Conservation (phyloP, 805 yeast genomes). For the Lipomyces starkeyi region DNA sequence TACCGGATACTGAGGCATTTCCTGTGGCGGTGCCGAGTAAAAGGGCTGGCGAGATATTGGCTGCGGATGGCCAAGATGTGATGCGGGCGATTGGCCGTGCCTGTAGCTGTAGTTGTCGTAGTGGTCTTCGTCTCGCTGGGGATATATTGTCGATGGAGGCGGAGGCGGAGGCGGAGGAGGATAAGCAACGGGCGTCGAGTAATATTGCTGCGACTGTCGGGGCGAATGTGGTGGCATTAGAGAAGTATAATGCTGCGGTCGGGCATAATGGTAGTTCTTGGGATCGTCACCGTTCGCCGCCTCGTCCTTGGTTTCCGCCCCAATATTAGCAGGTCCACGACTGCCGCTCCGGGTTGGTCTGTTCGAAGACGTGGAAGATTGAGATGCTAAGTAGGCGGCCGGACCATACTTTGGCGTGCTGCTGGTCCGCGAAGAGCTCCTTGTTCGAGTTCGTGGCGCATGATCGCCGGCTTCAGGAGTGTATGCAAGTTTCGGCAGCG, state of each 20-base stretch:
- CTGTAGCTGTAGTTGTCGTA: neutral
- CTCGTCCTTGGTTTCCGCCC: neutral
- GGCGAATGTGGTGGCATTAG: neutral
- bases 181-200: neutral
- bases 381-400: neutral
- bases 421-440: constrained; percentile 15
- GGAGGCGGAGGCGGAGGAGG: constrained; percentile 9
- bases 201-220: neutral
- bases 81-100: neutral
- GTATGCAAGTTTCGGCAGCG: neutral
- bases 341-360: neutral
- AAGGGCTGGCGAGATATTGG: neutral
- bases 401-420: constrained; percentile 14
- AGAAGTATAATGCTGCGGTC: neutral
- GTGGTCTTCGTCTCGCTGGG: neutral
- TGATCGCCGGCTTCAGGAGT: neutral
- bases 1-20: neutral
- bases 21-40: constrained; percentile 1
- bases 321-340: too few relatives aligned
- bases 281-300: neutral
- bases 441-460: neutral
- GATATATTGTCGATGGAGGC: neutral
- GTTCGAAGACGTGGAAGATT: neutral
- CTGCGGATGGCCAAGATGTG: neutral
- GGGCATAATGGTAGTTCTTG: neutral